phyloP scores from a whole-genome alignment of 352 stramenopile species.

The Thraustochytrium striatum region DNA sequence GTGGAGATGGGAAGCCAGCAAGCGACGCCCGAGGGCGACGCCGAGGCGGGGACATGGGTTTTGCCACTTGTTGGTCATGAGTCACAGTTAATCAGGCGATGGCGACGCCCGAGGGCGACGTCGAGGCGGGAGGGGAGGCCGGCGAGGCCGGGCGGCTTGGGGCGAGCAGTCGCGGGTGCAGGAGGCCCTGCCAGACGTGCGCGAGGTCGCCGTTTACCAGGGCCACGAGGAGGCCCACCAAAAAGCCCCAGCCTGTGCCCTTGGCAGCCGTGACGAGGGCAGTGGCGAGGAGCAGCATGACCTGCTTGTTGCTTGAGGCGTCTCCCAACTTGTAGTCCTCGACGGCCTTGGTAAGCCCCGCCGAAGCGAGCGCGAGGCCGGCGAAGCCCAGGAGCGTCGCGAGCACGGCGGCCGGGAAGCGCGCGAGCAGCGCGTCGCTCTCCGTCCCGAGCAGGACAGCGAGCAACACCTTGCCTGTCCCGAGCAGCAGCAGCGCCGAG shows the following conservation, averaged over 20 bases:
- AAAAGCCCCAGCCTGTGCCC: constrained; percentile 44
- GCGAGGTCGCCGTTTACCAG: neutral
- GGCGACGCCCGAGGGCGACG: neutral
- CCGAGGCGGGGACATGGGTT: no score
- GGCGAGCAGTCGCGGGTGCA: neutral
- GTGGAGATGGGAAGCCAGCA: no score
- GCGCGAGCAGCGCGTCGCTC: constrained; percentile 60
- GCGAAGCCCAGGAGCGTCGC: constrained; percentile 63
- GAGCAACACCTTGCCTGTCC: constrained; percentile 76
- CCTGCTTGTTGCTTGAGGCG: neutral
- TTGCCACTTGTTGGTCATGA: no score
- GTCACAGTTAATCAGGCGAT: neutral
- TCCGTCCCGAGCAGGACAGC: constrained; percentile 77
- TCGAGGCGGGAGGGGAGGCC: neutral
- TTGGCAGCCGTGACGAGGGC: constrained; percentile 28
- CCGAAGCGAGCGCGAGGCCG: constrained; percentile 49
- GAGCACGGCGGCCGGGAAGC: constrained; percentile 60
- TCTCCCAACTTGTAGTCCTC: neutral
- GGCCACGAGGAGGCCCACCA: constrained; percentile 14
- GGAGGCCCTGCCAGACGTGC: neutral
- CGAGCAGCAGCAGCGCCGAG: constrained; percentile 79
- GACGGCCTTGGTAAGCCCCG: neutral
- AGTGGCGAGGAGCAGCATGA: constrained; percentile 21
- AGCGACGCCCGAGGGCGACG: no score
- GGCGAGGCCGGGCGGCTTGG: neutral